Percentiles rank a stretch among this genome's conserved stretches.
Conservation (phyloP, 306 rosid genomes). For the Lathyrus aphaca region DNA sequence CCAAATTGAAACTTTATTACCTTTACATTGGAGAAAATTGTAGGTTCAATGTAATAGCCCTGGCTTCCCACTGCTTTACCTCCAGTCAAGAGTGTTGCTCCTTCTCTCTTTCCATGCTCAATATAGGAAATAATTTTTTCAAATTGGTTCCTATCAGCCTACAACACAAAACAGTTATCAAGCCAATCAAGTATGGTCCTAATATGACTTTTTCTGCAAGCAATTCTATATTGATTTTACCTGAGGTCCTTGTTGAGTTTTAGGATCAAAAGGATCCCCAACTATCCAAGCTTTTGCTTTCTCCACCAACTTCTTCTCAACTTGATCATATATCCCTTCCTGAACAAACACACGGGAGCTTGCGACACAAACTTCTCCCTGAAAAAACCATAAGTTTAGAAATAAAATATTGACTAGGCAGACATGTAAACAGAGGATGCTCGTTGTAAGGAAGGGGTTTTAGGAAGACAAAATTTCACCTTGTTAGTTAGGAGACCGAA, state of each 20-base stretch:
- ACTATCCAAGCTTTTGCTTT: constrained; percentile 65
- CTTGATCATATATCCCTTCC: constrained; percentile 74
- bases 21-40: constrained; percentile 70
- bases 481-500: constrained; percentile 58
- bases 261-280: constrained; percentile 90
- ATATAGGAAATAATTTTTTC: constrained; percentile 66
- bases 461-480: constrained; percentile 36
- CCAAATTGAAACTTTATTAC: constrained; percentile 31
- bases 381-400: not conserved
- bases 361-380: constrained; percentile 82
- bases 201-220: not conserved
- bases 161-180: constrained; percentile 5
- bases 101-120: constrained; percentile 80
- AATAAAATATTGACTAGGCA: not conserved
- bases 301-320: constrained; percentile 58
- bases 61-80: constrained; percentile 58
- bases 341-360: constrained; percentile 80
- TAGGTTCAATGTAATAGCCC: constrained; percentile 80
- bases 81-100: constrained; percentile 77
- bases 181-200: not conserved
- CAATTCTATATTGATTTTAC: constrained; percentile 36
- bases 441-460: not conserved
- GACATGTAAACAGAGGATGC: not conserved
- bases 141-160: constrained; percentile 65
- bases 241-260: constrained; percentile 76